These are phyloP conservation scores for Verbascum thapsus DNA, from an alignment of 257 asterid genomes.

Conservation along the genomic window DNA sequence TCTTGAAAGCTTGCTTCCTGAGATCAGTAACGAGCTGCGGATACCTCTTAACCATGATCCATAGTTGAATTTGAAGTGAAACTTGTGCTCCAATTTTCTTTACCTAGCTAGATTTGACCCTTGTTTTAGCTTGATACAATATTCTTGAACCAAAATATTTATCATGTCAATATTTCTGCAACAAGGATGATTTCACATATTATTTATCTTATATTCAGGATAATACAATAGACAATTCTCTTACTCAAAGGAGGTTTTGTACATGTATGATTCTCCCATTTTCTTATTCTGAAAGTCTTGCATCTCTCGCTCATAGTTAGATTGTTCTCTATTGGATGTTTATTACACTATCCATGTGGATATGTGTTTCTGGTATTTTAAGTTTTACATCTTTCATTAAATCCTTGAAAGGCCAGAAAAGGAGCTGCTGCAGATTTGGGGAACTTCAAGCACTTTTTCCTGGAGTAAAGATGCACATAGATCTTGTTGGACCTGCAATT, in stretches of 20 bases:
- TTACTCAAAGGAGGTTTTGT: background rate
- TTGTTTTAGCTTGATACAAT: background rate
- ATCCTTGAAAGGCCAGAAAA: slow-evolving; percentile 76
- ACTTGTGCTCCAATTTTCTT: slow-evolving; percentile 12
- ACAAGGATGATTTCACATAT: background rate
- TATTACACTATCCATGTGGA: background rate
- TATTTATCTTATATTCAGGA: background rate
- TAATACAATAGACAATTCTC: background rate
- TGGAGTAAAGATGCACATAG: slow-evolving; percentile 58
- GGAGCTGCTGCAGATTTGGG: slow-evolving; percentile 80
- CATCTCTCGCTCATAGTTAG: background rate
- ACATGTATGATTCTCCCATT: background rate
- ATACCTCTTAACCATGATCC: slow-evolving; percentile 42
- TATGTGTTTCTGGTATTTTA: slow-evolving; percentile 21
- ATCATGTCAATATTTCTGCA: background rate
- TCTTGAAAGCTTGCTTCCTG: slow-evolving; percentile 50
- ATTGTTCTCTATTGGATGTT: background rate
- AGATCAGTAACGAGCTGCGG: slow-evolving; percentile 47
- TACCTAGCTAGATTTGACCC: background rate
- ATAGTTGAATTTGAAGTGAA: slow-evolving; percentile 11
- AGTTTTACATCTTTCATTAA: slow-evolving; percentile 28
- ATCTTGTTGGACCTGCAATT: slow-evolving; percentile 83
- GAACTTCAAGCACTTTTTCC: slow-evolving; percentile 85
- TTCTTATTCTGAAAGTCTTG: too few species aligned
- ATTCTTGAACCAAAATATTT: background rate